Conservation (phyloP, 1,284 basidiomycete species). For the Austroboletus novae-zelandiae region DNA sequence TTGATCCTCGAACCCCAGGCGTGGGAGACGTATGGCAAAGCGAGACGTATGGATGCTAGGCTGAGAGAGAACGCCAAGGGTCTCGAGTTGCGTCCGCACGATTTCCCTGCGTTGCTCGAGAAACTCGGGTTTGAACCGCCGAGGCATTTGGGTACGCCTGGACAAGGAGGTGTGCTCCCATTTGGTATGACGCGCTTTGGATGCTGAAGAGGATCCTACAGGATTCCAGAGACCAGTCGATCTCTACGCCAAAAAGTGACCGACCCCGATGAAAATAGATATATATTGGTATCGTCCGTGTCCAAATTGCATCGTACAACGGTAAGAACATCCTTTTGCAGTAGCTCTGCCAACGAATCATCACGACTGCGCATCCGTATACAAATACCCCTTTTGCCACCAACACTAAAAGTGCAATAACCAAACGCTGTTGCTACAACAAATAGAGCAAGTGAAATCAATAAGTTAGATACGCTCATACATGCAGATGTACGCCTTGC, state of each 20-base stretch:
- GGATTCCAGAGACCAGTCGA: constrained; percentile 51
- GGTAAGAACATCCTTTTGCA: not conserved
- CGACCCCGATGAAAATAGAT: not conserved
- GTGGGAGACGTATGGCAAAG: constrained; percentile 77
- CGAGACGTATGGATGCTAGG: constrained; percentile 61
- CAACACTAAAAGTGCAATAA: not conserved
- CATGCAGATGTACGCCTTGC: constrained; percentile 90
- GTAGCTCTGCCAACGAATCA: not conserved
- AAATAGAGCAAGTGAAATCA: constrained; percentile 1
- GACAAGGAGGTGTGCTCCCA: constrained; percentile 50
- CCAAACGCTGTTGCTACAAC: not conserved
- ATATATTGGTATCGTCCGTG: constrained; percentile 3
- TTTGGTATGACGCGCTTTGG: too few species aligned
- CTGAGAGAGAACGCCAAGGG: constrained; percentile 57
- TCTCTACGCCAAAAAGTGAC: constrained; percentile 38
- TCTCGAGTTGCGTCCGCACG: constrained; percentile 56
- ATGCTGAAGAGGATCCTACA: constrained; percentile 13
- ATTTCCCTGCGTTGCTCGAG: constrained; percentile 53
- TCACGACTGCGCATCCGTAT: too few species aligned
- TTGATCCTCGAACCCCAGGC: constrained; percentile 78
- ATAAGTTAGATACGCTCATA: constrained; percentile 64
- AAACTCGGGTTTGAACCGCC: constrained; percentile 60
- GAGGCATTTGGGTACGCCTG: constrained; percentile 51
- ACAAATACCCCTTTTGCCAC: too few species aligned
- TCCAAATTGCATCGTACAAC: not conserved